Evolutionary conservation across 2,329 filamentous ascomycete genomes (phyloP).

Genomic region (Bipolaris bicolor): DNA sequence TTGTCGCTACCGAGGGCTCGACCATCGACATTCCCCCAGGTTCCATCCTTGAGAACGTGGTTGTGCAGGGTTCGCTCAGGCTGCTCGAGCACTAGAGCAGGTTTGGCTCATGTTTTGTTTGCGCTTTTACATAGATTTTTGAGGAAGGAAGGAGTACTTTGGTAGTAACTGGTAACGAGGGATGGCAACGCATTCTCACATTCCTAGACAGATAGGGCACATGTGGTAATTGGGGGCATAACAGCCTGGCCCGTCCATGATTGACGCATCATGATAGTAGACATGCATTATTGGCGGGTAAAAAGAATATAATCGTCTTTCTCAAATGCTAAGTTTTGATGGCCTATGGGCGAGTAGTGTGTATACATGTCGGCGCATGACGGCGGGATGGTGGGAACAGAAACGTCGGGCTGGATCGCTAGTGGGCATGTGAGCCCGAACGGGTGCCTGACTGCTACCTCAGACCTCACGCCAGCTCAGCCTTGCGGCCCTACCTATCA

Average conservation of each 20-base stretch:
- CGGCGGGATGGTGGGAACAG: background rate
- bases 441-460: constrained; percentile 26
- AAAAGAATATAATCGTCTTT: constrained; percentile 16
- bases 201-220: constrained; percentile 28
- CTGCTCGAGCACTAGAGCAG: constrained; percentile 67
- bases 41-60: constrained; percentile 97
- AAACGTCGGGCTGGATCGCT: background rate
- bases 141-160: constrained; percentile 28
- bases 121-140: constrained; percentile 33
- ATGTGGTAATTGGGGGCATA: constrained; percentile 19
- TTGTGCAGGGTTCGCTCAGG: constrained; percentile 94
- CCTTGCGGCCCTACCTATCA: constrained; percentile 16
- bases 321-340: constrained; percentile 10
- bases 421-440: background rate
- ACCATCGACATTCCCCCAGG: constrained; percentile 98
- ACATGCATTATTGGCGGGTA: constrained; percentile 23
- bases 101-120: constrained; percentile 17
- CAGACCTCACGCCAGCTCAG: constrained; percentile 15
- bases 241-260: constrained; percentile 21
- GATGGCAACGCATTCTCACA: constrained; percentile 30
- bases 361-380: background rate
- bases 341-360: background rate
- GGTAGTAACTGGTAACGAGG: constrained; percentile 25
- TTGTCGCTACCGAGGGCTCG: constrained; percentile 95
- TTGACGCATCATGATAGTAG: constrained; percentile 37